These are phyloP conservation scores for Coemansia biformis DNA, from an alignment of 192 early-diverging fungal genomes.

Conservation along the genomic window DNA sequence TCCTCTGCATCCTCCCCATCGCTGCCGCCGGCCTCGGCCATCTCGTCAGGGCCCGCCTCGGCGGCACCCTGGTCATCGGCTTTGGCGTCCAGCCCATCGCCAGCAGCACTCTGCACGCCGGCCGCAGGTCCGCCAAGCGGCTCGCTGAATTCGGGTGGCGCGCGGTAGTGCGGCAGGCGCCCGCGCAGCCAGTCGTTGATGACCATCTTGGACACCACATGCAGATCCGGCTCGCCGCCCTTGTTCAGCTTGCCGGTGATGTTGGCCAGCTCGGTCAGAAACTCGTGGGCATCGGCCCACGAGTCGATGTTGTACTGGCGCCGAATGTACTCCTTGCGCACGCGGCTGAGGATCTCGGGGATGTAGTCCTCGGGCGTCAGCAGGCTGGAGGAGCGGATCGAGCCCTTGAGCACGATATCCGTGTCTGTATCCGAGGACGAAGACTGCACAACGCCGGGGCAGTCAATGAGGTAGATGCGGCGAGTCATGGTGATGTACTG, in stretches of 20 bases:
- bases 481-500: slow-evolving; percentile 99
- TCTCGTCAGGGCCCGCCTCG: slow-evolving; percentile 27
- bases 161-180: slow-evolving; percentile 89
- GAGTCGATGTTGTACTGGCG: slow-evolving; percentile 85
- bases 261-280: slow-evolving; percentile 81
- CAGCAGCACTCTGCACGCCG: slow-evolving; percentile 2
- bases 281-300: slow-evolving; percentile 87
- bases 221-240: slow-evolving; percentile 92
- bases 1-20: slow-evolving; percentile 26
- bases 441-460: slow-evolving; percentile 94
- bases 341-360: slow-evolving; percentile 71
- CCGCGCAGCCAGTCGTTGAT: slow-evolving; percentile 98
- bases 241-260: slow-evolving; percentile 88
- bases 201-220: slow-evolving; percentile 91
- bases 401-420: slow-evolving; percentile 96
- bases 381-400: slow-evolving; percentile 91
- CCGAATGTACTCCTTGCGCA: slow-evolving; percentile 84
- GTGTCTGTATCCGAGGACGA: slow-evolving; percentile 81
- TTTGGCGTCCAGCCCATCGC: slow-evolving; percentile 1
- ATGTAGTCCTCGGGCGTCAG: slow-evolving; percentile 86
- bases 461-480: slow-evolving; percentile 97
- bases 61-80: too few species aligned
- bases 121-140: slow-evolving; percentile 14
- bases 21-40: slow-evolving; percentile 26
- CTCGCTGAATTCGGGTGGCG: slow-evolving; percentile 62